These are phyloP conservation scores for Lodderomyces parapsilosis DNA, from an alignment of 1,139 yeast species.

Conservation along the genomic window DNA sequence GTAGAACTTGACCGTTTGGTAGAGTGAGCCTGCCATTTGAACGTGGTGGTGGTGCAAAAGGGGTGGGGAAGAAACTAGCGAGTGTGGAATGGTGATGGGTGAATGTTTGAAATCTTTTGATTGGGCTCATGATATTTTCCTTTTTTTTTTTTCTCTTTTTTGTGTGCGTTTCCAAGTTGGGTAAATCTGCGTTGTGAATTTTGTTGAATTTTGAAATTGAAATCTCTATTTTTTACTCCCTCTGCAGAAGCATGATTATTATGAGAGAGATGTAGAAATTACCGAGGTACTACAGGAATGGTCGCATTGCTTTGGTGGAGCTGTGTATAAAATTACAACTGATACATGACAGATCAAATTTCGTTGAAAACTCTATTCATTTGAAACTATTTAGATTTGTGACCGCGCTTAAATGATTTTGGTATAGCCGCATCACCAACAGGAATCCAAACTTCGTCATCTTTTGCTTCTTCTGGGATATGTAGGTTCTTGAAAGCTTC, in stretches of 20 bases:
- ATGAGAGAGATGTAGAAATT: neutral
- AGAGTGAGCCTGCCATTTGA: conserved; percentile 4
- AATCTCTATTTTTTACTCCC: neutral
- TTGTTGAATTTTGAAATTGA: neutral
- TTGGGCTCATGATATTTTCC: neutral
- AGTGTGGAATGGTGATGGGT: neutral
- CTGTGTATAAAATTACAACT: no score
- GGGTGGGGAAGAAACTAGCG: no score
- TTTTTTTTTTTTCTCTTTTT: neutral
- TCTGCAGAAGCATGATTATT: neutral
- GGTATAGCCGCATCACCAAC: conserved; percentile 9
- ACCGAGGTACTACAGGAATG: no score
- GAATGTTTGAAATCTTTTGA: neutral
- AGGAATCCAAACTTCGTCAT: conserved; percentile 40
- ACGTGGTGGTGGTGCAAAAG: neutral
- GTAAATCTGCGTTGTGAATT: neutral
- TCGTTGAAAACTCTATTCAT: no score
- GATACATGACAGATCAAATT: no score
- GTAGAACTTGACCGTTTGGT: conserved; percentile 41
- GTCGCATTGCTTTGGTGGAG: no score
- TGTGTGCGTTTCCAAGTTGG: neutral
- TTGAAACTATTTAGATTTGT: neutral
- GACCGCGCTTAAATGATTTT: neutral
- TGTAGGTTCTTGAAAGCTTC: conserved; percentile 67
- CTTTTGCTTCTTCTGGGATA: conserved; percentile 32